Evolutionary conservation across 345 rosid species (phyloP).

Genomic region (Arabidopsis suecica): DNA sequence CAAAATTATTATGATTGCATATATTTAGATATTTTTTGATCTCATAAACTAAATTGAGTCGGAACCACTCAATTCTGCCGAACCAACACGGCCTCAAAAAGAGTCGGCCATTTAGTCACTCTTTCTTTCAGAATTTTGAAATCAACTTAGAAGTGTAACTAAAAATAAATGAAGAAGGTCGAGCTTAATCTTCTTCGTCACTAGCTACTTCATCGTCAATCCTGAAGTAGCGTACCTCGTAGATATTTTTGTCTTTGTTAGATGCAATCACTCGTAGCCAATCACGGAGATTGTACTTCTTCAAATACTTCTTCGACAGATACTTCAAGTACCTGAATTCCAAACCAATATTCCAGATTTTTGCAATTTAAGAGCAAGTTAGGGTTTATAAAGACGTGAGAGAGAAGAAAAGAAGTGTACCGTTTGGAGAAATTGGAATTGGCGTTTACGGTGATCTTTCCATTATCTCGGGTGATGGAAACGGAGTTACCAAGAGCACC

Average conservation of each 20-base stretch:
- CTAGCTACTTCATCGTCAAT: constrained; percentile 79
- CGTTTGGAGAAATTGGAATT: constrained; percentile 72
- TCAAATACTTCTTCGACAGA: constrained; percentile 77
- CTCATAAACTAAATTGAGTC: background rate
- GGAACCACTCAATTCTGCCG: constrained; percentile 14
- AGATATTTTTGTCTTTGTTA: constrained; percentile 64
- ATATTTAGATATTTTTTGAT: constrained; percentile 3
- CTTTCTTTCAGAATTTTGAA: background rate
- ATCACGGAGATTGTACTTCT: constrained; percentile 68
- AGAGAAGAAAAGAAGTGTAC: constrained; percentile 40
- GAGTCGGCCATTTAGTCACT: constrained; percentile 10
- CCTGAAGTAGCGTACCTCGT: constrained; percentile 71
- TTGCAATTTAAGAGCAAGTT: background rate
- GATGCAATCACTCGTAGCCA: constrained; percentile 80
- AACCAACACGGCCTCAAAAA: constrained; percentile 20
- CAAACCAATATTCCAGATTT: background rate
- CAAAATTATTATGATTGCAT: background rate
- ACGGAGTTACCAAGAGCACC: constrained; percentile 76
- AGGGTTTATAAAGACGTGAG: background rate
- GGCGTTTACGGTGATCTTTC: constrained; percentile 63
- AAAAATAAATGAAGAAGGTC: constrained; percentile 4
- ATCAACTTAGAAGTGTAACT: background rate
- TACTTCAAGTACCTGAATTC: constrained; percentile 63
- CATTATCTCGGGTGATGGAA: constrained; percentile 56
- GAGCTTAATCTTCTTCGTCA: constrained; percentile 57